These are phyloP conservation scores for Diaporthe eres DNA, from an alignment of 2,329 filamentous ascomycete genomes.

Conservation along the genomic window DNA sequence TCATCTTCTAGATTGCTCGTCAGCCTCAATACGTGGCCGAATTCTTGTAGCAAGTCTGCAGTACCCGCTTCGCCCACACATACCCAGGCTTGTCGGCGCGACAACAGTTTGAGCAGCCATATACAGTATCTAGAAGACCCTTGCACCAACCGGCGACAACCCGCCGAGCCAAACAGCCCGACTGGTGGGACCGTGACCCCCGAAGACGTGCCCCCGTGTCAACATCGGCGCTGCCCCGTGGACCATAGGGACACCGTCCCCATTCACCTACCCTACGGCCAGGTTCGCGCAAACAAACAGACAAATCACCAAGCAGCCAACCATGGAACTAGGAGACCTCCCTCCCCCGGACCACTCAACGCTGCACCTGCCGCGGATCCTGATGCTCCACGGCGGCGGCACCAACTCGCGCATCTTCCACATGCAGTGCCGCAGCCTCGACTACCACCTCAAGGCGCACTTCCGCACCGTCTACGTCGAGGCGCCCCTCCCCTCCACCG, in stretches of 20 bases:
- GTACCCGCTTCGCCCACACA: no score
- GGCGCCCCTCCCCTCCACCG: conserved; percentile 73
- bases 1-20: background rate
- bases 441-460: conserved; percentile 61
- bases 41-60: no score
- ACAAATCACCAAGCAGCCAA: background rate
- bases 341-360: conserved; percentile 56
- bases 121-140: background rate
- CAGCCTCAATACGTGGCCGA: background rate
- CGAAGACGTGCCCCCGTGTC: background rate
- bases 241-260: background rate
- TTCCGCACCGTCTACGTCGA: conserved; percentile 83
- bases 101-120: background rate
- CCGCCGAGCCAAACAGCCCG: conserved; percentile 1
- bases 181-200: conserved; percentile 5
- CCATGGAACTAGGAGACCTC: conserved; percentile 51
- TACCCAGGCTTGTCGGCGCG: background rate
- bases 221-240: background rate
- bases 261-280: background rate
- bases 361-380: conserved; percentile 71
- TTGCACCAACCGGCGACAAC: background rate
- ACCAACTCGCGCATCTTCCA: conserved; percentile 80
- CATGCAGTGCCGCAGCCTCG: conserved; percentile 73
- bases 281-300: background rate
- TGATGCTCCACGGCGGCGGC: conserved; percentile 86